phyloP scores from a whole-genome alignment of 768 basidiomycete genomes.

The Pseudohyphozyma bogoriensis region DNA sequence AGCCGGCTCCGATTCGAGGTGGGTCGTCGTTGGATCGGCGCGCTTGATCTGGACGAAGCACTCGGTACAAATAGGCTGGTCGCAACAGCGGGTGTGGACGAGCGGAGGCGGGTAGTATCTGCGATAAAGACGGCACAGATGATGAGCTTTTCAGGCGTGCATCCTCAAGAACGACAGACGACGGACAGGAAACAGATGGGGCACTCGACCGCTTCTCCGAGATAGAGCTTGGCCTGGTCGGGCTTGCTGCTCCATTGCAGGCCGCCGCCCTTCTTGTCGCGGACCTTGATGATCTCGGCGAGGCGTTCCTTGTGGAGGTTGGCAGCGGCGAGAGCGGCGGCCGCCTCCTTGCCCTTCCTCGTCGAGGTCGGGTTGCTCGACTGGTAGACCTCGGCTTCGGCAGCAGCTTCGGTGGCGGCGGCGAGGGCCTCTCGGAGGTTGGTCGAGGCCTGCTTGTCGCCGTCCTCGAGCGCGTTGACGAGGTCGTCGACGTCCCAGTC shows the following conservation, averaged over 20 bases:
- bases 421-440: constrained; percentile 22
- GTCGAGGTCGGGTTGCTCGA: constrained; percentile 7
- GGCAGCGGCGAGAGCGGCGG: neutral
- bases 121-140: constrained; percentile 7
- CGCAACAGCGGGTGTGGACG: constrained; percentile 93
- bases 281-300: constrained; percentile 33
- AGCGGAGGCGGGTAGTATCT: constrained; percentile 97
- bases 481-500: constrained; percentile 76
- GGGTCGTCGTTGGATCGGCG: constrained; percentile 83
- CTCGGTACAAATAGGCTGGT: constrained; percentile 96
- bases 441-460: constrained; percentile 20
- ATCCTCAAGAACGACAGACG: constrained; percentile 38
- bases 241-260: constrained; percentile 23
- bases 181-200: constrained; percentile 91
- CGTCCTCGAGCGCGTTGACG: constrained; percentile 64
- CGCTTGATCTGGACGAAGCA: constrained; percentile 99
- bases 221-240: constrained; percentile 26
- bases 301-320: constrained; percentile 21
- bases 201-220: constrained; percentile 73
- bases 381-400: constrained; percentile 21
- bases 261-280: constrained; percentile 33
- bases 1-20: constrained; percentile 86
- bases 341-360: constrained; percentile 26
- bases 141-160: constrained; percentile 3
- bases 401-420: constrained; percentile 18